Evolutionary conservation across 108 stramenopile species (phyloP).

Genomic region (Cyclotella kingstonii): DNA sequence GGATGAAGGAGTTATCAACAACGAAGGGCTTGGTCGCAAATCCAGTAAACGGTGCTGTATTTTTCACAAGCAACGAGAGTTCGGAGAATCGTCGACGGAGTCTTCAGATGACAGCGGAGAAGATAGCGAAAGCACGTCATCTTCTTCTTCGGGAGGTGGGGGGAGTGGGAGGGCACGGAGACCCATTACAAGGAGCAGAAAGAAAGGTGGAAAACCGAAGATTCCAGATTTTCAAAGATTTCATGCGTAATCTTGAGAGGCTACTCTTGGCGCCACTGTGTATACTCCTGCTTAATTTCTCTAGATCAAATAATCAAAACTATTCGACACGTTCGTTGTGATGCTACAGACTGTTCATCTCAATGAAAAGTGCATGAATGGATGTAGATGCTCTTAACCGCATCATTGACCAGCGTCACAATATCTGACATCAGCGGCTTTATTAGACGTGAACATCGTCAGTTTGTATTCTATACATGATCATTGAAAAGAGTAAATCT

Average conservation of each 20-base stretch:
- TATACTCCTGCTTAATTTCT: not conserved
- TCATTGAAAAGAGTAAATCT: no score
- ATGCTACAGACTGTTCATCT: no score
- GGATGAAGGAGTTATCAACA: constrained; percentile 85
- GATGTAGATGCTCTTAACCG: no score
- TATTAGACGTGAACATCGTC: no score
- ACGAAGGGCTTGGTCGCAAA: constrained; percentile 91
- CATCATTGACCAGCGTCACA: no score
- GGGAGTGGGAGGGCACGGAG: constrained; percentile 32
- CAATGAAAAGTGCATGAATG: no score
- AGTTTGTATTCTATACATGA: no score
- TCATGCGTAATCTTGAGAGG: constrained; percentile 58
- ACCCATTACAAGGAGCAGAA: constrained; percentile 49
- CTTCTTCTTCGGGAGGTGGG: constrained; percentile 36
- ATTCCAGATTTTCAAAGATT: constrained; percentile 81
- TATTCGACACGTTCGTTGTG: not conserved
- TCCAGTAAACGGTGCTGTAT: constrained; percentile 94
- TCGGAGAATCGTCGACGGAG: constrained; percentile 89
- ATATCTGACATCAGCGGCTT: no score
- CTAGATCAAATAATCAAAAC: not conserved
- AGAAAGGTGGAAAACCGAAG: constrained; percentile 50
- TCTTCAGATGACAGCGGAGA: constrained; percentile 57
- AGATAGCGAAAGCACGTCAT: constrained; percentile 28
- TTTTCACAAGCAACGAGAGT: constrained; percentile 90
- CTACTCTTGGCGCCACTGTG: not conserved